Evolutionary conservation across 2,329 filamentous ascomycete genomes (phyloP), one percentile per base, ranked within the genome.

Genomic region (Pseudocercospora musae): DNA sequence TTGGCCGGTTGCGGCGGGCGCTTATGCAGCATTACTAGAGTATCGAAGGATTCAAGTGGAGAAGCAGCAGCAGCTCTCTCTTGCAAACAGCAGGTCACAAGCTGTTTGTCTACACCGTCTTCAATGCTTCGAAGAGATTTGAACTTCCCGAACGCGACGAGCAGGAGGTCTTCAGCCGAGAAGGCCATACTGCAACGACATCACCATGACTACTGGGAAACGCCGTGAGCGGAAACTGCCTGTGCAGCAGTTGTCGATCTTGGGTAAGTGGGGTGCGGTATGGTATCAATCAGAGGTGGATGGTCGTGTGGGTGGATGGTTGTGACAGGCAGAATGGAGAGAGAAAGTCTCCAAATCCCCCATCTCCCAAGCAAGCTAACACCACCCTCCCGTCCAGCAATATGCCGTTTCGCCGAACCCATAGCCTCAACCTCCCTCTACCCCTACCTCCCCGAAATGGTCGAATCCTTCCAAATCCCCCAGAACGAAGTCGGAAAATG

Each of bases 361-460:
- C n/a, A n/a, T n/a, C n/a, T n/a, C n/a, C n/a, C n/a, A n/a, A n/a
- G n/a, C n/a, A n/a, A n/a, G n/a, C n/a, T 18, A 71, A 57, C 57
- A n/a, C 40, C 31, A 15, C 31, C 37, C 44, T 13, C 2, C 27
- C 9, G 8, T 50, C 21, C 71, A 96, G 93, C 92, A 76, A 91
- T 96, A 82, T 94, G 94, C 74, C 92, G 93, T 65, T 87, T 97
- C 70, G 91, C 92, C 64, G 93, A 97, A 77, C 93, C 93, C 23
- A 92, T 97, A 70, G 91, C 93, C 58, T 85, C 96, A 66, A 96
- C 92, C 2, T 94, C 91, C 73, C 93, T 96, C 76, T 96, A 94
- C 72, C 93, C 93, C 11, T 97, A 97, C 88, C 69, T 96, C 85
- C 62, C 93, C 88, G 90, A 93, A 76, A 95, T 96, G 90, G 89